Conservation (phyloP, 2,329 filamentous ascomycete species). For the Talaromyces sp. region DNA sequence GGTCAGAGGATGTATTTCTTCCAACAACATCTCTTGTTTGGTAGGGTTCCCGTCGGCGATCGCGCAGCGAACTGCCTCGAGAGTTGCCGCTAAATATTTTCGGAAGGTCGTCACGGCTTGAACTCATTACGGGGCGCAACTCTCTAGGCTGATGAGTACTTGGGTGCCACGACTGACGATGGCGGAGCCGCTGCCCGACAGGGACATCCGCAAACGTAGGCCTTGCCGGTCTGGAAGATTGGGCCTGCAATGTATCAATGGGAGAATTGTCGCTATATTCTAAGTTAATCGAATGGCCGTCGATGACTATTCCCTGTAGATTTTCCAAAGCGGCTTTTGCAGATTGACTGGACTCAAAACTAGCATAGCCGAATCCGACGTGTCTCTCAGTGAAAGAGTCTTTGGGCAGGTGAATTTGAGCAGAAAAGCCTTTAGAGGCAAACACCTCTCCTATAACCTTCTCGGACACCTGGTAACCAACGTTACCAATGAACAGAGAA, state of each 20-base stretch:
- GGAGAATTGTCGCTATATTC: slow-evolving; percentile 30
- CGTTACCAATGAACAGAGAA: slow-evolving; percentile 35
- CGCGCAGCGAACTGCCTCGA: background rate
- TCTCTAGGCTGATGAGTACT: slow-evolving; percentile 5
- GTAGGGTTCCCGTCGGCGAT: background rate
- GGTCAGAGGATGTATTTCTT: slow-evolving; percentile 17
- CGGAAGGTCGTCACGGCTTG: slow-evolving; percentile 2
- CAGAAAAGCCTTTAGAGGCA: slow-evolving; percentile 31
- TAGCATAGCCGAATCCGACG: slow-evolving; percentile 36
- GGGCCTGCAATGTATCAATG: slow-evolving; percentile 13
- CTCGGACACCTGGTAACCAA: slow-evolving; percentile 34
- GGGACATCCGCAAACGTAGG: background rate
- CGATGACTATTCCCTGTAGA: slow-evolving; percentile 32
- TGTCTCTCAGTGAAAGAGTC: slow-evolving; percentile 29
- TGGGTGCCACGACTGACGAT: slow-evolving; percentile 8
- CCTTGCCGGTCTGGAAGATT: background rate
- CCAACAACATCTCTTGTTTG: background rate
- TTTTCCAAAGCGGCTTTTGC: slow-evolving; percentile 32
- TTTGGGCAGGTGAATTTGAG: slow-evolving; percentile 29
- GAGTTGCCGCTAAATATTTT: slow-evolving; percentile 6
- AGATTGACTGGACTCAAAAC: slow-evolving; percentile 29
- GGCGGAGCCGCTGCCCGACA: slow-evolving; percentile 1
- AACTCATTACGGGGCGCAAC: background rate
- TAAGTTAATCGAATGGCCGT: slow-evolving; percentile 36
- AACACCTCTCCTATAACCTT: slow-evolving; percentile 32